Percentiles rank a stretch among this genome's conserved stretches.
Conservation (phyloP, 495 filamentous ascomycete species). For the Choiromyces venosus region DNA sequence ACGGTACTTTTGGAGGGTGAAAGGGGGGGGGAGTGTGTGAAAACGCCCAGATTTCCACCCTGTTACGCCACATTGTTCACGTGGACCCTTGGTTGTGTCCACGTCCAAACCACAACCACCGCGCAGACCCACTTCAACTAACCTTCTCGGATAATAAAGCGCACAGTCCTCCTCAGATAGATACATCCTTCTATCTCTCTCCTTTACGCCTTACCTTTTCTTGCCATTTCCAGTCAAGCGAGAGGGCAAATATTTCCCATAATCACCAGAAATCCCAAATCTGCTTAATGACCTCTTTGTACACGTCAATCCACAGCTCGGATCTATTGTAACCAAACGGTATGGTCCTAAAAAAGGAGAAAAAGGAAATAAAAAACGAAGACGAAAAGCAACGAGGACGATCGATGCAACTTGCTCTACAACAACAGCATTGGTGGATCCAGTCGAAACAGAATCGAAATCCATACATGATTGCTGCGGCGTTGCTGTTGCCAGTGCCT, state of each 20-base stretch:
- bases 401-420: constrained; percentile 34
- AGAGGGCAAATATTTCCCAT: constrained; percentile 37
- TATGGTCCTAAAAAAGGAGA: constrained; percentile 35
- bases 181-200: constrained; percentile 34
- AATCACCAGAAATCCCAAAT: constrained; percentile 35
- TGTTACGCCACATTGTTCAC: constrained; percentile 36
- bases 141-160: constrained; percentile 24
- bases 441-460: constrained; percentile 34
- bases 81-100: constrained; percentile 33
- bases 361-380: constrained; percentile 38
- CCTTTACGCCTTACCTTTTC: constrained; percentile 39
- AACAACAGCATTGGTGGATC: constrained; percentile 29
- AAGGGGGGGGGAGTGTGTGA: not conserved
- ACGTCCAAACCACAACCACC: constrained; percentile 28
- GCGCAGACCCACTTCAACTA: constrained; percentile 28
- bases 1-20: not conserved
- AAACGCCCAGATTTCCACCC: constrained; percentile 1
- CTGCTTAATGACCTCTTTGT: constrained; percentile 40
- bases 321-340: constrained; percentile 38
- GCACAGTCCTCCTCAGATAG: constrained; percentile 39
- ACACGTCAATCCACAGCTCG: constrained; percentile 42
- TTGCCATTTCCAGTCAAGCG: constrained; percentile 34
- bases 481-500: constrained; percentile 19
- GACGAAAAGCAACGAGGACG: constrained; percentile 35
- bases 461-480: constrained; percentile 37